Base-by-base conservation (phyloP, 169 alveolate genomes). In the Blepharisma undulans region DNA sequence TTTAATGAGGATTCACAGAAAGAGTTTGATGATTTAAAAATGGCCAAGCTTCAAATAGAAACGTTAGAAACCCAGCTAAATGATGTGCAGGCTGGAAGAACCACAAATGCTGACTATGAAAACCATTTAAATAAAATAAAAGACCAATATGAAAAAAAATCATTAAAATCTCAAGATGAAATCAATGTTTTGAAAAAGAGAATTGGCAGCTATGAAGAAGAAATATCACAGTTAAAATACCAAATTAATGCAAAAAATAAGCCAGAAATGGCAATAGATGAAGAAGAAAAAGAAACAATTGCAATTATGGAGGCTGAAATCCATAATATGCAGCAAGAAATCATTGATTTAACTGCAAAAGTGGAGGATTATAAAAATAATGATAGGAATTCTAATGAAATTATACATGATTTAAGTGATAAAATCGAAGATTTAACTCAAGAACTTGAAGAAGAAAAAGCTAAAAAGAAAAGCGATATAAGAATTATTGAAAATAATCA, bases 241-340 rank as follows among this genome's bases (percentile, higher is more conserved):
- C n/a, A n/a, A n/a, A n/a, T n/a, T n/a, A 25, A 22, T 16, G 30
- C 29, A 10, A 22, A 25, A 29, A 82, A 21, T 18, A 34, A 14
- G 12, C 59, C 72, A 48, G 66, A 48, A 48, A 48, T 48, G 7
- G 7, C 66, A 10, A 3, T 60, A 14, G 89, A 48, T 1, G 89
- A 32, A 21, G 89, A 82, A 59, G 89, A 8, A 1, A 82, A 82
- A 82, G 89, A 82, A 48, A 82, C 89, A 22, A 30, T 82, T 36
- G 27, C 29, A 22, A 48, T 82, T 19, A 72, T 82, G 78, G 78
- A 82, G 22, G 77, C 33, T 16, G 89, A 82, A 33, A 21, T 82
- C n/a, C n/a, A n/a, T n/a, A n/a, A n/a, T n/a, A n/a, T n/a, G n/a
- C n/a, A n/a, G n/a, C n/a, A n/a, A n/a, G 72, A 79, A n/a, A 27